Percentiles rank a stretch among this genome's conserved stretches.
These are phyloP conservation scores for Camellia oleifera DNA, from an alignment of 179 eudicot genomes.

Conservation along the genomic window DNA sequence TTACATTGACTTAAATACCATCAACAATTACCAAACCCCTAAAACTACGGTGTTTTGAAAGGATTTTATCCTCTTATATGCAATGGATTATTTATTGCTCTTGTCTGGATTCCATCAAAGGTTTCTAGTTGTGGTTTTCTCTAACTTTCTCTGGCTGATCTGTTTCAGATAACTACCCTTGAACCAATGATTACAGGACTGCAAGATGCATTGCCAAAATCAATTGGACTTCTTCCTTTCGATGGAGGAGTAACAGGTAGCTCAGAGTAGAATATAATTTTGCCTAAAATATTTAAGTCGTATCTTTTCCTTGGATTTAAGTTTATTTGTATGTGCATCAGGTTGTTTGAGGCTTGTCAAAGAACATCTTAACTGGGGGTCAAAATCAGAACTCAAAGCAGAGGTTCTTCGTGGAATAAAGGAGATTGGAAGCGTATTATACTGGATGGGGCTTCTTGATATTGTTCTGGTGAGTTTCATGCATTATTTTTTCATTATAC, in stretches of 20 bases:
- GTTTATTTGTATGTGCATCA: conserved; percentile 27
- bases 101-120: background rate
- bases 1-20: too few relatives aligned
- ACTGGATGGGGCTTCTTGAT: conserved; percentile 96
- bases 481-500: background rate
- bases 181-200: conserved; percentile 87
- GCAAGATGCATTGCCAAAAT: conserved; percentile 92
- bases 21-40: background rate
- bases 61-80: background rate
- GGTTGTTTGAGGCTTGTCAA: conserved; percentile 80
- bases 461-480: conserved; percentile 71
- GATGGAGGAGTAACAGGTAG: conserved; percentile 92
- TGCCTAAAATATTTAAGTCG: background rate
- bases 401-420: conserved; percentile 86
- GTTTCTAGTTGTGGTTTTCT: background rate
- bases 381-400: conserved; percentile 86
- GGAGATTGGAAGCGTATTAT: conserved; percentile 90
- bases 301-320: background rate
- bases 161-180: conserved; percentile 73
- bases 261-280: background rate
- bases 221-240: conserved; percentile 88
- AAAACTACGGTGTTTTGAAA: background rate
- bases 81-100: background rate
- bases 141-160: conserved; percentile 14
- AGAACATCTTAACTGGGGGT: conserved; percentile 92